Percentiles rank a stretch among this genome's conserved stretches.
Conservation (phyloP, 2,329 filamentous ascomycete species). For the Chaetoscypha palmicola region DNA sequence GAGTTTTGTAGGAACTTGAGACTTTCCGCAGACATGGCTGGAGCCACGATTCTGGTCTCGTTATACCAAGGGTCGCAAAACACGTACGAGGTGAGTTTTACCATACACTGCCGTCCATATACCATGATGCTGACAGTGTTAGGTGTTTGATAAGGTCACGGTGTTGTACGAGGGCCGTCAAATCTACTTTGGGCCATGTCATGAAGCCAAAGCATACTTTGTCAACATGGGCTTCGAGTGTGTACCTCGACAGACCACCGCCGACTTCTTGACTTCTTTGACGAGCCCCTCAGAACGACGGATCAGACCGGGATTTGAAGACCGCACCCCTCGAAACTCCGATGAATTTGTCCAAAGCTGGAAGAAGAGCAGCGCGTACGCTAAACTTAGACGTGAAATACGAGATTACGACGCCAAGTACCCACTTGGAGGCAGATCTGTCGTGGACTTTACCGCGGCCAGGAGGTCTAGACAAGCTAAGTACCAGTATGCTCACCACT, state of each 20-base stretch:
- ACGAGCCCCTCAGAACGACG: slow-evolving; percentile 52
- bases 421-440: slow-evolving; percentile 24
- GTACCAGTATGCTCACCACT: slow-evolving; percentile 17
- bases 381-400: slow-evolving; percentile 39
- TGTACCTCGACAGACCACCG: slow-evolving; percentile 44
- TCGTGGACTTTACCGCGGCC: slow-evolving; percentile 31
- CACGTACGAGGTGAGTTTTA: slow-evolving; percentile 62
- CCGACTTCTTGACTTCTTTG: slow-evolving; percentile 71
- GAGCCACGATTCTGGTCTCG: slow-evolving; percentile 57
- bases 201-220: slow-evolving; percentile 61
- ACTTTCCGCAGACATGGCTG: slow-evolving; percentile 54
- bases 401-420: slow-evolving; percentile 40
- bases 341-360: slow-evolving; percentile 47
- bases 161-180: slow-evolving; percentile 61
- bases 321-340: slow-evolving; percentile 40
- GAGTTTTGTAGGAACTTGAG: slow-evolving; percentile 63
- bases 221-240: slow-evolving; percentile 61
- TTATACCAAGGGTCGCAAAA: slow-evolving; percentile 59
- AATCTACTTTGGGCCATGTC: slow-evolving; percentile 61
- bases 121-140: not conserved
- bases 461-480: slow-evolving; percentile 35
- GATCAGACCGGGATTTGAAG: slow-evolving; percentile 47
- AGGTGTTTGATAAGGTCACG: slow-evolving; percentile 55
- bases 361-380: slow-evolving; percentile 37
- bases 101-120: slow-evolving; percentile 39